These are phyloP conservation scores for Stramenopiles sp. DNA, from an alignment of 352 stramenopile genomes.

Conservation along the genomic window DNA sequence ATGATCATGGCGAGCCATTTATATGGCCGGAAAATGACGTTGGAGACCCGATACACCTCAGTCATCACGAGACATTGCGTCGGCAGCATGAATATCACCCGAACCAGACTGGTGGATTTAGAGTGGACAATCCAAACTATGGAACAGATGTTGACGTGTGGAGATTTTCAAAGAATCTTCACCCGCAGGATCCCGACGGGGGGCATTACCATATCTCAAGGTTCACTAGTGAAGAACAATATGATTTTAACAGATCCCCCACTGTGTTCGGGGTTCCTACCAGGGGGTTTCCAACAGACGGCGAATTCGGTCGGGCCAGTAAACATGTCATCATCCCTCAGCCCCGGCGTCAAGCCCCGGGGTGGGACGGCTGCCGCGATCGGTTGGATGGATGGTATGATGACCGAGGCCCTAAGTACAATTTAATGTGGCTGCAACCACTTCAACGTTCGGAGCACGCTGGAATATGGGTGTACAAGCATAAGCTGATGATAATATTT, in stretches of 20 bases:
- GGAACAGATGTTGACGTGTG: too few relatives aligned
- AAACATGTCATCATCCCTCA: conserved; percentile 54
- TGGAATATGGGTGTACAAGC: not conserved
- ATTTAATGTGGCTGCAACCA: too few relatives aligned
- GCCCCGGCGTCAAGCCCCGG: conserved; percentile 58
- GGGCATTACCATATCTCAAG: not conserved
- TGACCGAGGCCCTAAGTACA: too few relatives aligned
- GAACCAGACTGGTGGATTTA: not conserved
- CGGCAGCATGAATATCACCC: not conserved
- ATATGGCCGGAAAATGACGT: not conserved
- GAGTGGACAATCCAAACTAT: too few relatives aligned
- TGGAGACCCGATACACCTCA: not conserved
- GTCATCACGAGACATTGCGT: too few relatives aligned
- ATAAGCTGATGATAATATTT: not conserved
- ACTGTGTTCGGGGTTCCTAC: conserved; percentile 68
- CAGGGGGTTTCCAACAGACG: conserved; percentile 27
- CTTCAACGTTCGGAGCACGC: too few relatives aligned
- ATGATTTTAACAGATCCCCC: too few relatives aligned
- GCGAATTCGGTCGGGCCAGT: conserved; percentile 32
- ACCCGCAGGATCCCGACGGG: not conserved
- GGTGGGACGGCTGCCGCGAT: conserved; percentile 84
- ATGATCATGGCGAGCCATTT: not conserved
- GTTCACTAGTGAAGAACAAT: too few relatives aligned
- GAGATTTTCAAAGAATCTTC: not conserved
- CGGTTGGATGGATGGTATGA: conserved; percentile 36